Evolutionary conservation across 164 flowering plant species (phyloP).

Genomic region (Tetracentron sinense): DNA sequence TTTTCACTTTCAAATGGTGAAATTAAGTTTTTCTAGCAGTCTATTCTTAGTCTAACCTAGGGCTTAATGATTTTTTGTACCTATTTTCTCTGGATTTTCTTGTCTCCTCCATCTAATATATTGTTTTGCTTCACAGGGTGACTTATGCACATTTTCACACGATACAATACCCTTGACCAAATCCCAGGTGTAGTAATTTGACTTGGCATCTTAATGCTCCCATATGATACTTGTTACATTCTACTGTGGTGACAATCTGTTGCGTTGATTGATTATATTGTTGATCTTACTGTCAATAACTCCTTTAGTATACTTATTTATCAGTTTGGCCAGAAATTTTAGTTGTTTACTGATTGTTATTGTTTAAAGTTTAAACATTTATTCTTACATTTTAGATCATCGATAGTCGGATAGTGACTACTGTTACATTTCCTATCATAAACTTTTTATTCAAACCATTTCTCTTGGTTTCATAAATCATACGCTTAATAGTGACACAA

Average conservation of each 20-base stretch:
- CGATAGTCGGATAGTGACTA: background rate
- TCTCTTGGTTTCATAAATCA: background rate
- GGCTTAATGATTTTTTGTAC: background rate
- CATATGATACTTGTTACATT: background rate
- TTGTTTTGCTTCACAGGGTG: constrained; percentile 51
- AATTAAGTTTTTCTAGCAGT: background rate
- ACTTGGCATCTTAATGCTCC: background rate
- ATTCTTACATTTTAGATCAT: too few species aligned
- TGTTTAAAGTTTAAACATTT: too few species aligned
- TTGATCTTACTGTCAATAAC: background rate
- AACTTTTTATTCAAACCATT: background rate
- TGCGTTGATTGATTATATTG: background rate
- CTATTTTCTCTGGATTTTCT: background rate
- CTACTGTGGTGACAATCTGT: background rate
- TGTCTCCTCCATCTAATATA: constrained; percentile 1
- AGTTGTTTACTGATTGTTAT: background rate
- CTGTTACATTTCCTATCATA: too few species aligned
- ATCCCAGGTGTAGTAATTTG: constrained; percentile 43
- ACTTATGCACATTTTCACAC: constrained; percentile 75
- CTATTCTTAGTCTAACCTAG: background rate
- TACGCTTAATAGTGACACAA: too few species aligned
- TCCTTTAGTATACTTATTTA: background rate
- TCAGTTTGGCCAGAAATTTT: too few species aligned
- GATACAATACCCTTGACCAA: constrained; percentile 73
- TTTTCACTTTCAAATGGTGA: background rate